Evolutionary conservation across 73 alveolate genomes (phyloP).

Genomic region (Breviolum minutum): DNA sequence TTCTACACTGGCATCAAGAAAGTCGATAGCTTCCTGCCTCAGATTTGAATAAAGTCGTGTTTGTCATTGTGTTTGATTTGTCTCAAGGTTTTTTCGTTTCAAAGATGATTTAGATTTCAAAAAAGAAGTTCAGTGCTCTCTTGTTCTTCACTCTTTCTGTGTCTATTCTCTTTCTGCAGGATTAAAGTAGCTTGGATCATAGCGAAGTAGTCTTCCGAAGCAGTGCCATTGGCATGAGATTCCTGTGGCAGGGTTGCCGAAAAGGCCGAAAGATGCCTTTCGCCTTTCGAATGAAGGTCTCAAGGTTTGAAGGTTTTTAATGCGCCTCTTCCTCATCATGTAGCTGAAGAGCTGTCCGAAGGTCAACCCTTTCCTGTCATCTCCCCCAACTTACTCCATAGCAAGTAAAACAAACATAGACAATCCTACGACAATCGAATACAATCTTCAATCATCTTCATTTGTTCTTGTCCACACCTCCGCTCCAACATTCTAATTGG

Average conservation of each 20-base stretch:
- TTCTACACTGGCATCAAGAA: conserved; percentile 20
- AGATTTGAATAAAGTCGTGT: neutral
- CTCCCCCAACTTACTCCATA: too few species aligned
- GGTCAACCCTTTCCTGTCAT: conserved; percentile 55
- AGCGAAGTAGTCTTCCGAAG: conserved; percentile 79
- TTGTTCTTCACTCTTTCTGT: neutral
- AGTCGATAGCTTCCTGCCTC: conserved; percentile 60
- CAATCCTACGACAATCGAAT: neutral
- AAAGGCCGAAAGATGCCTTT: neutral
- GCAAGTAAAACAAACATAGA: neutral
- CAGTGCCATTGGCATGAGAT: conserved; percentile 88
- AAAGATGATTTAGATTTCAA: too few species aligned
- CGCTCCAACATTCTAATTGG: too few species aligned
- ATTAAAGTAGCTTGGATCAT: neutral
- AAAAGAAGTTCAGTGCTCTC: too few species aligned
- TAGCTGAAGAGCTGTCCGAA: conserved; percentile 79
- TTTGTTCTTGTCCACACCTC: too few species aligned
- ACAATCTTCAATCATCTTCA: too few species aligned
- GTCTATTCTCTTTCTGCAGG: neutral
- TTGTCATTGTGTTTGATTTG: too few species aligned
- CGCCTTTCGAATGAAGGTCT: neutral
- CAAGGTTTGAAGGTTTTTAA: neutral
- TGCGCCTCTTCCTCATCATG: conserved; percentile 67
- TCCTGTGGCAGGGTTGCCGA: neutral
- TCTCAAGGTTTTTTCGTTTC: too few species aligned